These are phyloP conservation scores for Lodderomyces elongisporus DNA, from an alignment of 1,139 yeast genomes.

Conservation along the genomic window DNA sequence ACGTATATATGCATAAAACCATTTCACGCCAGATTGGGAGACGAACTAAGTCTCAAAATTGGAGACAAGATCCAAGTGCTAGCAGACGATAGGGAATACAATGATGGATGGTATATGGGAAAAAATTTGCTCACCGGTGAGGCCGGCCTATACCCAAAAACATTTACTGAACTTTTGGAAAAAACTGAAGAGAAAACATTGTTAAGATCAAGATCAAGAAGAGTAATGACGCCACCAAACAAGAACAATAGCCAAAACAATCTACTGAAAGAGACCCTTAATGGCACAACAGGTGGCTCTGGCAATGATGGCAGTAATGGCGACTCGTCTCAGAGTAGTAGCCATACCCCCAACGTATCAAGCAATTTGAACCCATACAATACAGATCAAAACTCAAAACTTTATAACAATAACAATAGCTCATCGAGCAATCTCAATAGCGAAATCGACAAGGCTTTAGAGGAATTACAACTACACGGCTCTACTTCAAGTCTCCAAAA, in stretches of 20 bases:
- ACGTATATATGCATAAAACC: conserved; percentile 67
- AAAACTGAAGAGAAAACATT: conserved; percentile 21
- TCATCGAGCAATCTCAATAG: conserved; percentile 29
- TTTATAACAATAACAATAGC: not conserved
- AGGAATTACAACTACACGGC: conserved; percentile 51
- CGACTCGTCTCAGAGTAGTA: conserved; percentile 1
- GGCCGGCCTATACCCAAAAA: conserved; percentile 86
- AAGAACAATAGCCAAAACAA: conserved; percentile 1
- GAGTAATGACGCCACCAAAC: conserved; percentile 28
- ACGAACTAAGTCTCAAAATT: conserved; percentile 71
- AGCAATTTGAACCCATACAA: conserved; percentile 7
- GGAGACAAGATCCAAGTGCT: conserved; percentile 89
- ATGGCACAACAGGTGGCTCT: not conserved
- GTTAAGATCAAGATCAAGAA: conserved; percentile 57
- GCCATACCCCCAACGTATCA: conserved; percentile 5
- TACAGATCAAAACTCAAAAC: not conserved
- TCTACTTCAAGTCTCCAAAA: no score
- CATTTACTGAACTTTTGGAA: conserved; percentile 57
- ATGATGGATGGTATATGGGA: conserved; percentile 98
- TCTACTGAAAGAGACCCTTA: not conserved
- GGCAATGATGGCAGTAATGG: conserved; percentile 1
- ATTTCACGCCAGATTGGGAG: conserved; percentile 81
- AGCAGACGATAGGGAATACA: conserved; percentile 87
- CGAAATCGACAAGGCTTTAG: conserved; percentile 81
- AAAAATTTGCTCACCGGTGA: conserved; percentile 63